phyloP scores from a whole-genome alignment of 164 flowering plant species.

The Akebia trifoliata region DNA sequence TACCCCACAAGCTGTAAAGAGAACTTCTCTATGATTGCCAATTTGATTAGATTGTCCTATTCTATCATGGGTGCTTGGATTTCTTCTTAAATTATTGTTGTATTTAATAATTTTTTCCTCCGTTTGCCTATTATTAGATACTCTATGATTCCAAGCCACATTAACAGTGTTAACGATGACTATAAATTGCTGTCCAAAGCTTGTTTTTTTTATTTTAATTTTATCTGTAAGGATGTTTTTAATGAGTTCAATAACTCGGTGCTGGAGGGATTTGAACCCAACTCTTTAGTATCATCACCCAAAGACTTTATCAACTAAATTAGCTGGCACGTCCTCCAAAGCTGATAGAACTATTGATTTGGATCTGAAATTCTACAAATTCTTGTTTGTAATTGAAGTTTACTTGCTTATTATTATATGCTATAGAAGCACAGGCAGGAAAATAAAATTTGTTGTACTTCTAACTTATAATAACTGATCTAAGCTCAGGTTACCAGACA shows the following conservation, averaged over 20 bases:
- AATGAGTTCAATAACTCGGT: too few relatives aligned
- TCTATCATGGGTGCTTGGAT: slow-evolving; percentile 10
- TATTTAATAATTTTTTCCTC: not conserved
- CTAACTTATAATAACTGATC: slow-evolving; percentile 31
- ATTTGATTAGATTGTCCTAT: slow-evolving; percentile 9
- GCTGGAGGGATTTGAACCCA: too few relatives aligned
- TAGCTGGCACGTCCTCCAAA: too few relatives aligned
- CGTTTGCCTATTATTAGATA: slow-evolving; percentile 9
- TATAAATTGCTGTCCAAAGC: slow-evolving; percentile 11
- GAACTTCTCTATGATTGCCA: slow-evolving; percentile 20
- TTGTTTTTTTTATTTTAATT: slow-evolving; percentile 7
- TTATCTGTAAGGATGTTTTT: too few relatives aligned
- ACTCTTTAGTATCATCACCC: too few relatives aligned
- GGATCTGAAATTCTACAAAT: slow-evolving; percentile 7
- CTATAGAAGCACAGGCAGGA: not conserved
- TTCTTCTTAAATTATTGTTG: slow-evolving; percentile 1
- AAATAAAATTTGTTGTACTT: slow-evolving; percentile 6
- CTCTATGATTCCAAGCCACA: not conserved
- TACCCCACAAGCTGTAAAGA: slow-evolving; percentile 14
- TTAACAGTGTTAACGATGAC: slow-evolving; percentile 14
- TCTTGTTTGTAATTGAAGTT: not conserved
- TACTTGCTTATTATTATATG: not conserved
- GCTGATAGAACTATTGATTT: slow-evolving; percentile 3
- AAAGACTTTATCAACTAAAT: too few relatives aligned
- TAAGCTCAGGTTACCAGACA: slow-evolving; percentile 37